Conservation (phyloP, 2,329 filamentous ascomycete genomes). For the Talaromyces sp. region DNA sequence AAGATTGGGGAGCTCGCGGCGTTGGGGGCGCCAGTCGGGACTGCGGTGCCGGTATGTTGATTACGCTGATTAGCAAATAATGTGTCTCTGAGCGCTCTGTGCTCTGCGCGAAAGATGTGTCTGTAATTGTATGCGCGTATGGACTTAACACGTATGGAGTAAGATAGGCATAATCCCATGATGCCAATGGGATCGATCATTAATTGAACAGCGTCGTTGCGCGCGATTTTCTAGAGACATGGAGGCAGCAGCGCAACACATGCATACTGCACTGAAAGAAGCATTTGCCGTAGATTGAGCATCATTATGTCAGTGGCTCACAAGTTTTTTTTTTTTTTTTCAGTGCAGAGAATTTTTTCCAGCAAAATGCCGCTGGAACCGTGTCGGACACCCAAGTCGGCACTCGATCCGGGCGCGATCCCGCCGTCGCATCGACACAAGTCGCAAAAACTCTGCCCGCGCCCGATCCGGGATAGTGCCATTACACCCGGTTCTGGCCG, state of each 20-base stretch:
- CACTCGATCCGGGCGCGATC: background rate
- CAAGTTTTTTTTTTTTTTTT: no score
- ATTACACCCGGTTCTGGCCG: slow-evolving; percentile 12
- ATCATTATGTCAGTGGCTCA: background rate
- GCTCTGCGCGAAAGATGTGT: no score
- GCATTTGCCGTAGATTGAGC: no score
- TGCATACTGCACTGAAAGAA: no score
- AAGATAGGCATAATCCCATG: no score
- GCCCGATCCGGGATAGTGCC: slow-evolving; percentile 3
- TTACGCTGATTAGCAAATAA: background rate
- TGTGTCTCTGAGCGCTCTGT: no score
- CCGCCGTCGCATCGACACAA: background rate
- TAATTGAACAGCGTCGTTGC: background rate
- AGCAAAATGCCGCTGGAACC: background rate
- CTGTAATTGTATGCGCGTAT: no score
- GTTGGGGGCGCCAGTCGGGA: background rate
- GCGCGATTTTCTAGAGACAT: background rate
- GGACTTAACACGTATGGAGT: no score
- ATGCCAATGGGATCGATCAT: no score
- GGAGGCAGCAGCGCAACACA: background rate
- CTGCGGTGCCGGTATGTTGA: background rate
- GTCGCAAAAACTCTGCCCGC: background rate
- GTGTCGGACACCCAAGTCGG: background rate
- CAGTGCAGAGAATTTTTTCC: background rate
- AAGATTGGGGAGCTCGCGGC: background rate